Evolutionary conservation across 2,329 filamentous ascomycete genomes (phyloP).

Genomic region (Cadophora sp.): DNA sequence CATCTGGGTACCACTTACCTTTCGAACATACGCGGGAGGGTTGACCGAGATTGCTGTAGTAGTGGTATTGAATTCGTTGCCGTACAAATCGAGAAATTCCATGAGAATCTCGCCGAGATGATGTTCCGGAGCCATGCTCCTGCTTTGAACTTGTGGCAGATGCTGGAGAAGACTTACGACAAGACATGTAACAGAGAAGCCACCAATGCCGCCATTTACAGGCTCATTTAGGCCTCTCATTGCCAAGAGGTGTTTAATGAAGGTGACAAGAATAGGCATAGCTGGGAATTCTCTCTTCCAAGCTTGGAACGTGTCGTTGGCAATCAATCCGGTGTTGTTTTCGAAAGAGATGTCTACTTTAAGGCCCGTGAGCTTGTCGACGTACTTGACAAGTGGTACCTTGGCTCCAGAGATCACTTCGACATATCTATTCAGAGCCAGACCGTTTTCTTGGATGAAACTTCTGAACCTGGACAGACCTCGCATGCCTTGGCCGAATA

Average conservation of each 20-base stretch:
- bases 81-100: conserved; percentile 90
- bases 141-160: conserved; percentile 72
- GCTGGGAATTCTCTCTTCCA: conserved; percentile 84
- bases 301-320: conserved; percentile 77
- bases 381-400: conserved; percentile 91
- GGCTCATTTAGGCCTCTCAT: conserved; percentile 94
- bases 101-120: conserved; percentile 84
- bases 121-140: conserved; percentile 62
- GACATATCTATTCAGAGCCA: conserved; percentile 65
- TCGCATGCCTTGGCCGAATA: conserved; percentile 3
- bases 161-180: conserved; percentile 88
- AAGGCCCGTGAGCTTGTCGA: conserved; percentile 78
- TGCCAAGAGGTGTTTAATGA: conserved; percentile 91
- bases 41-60: conserved; percentile 77
- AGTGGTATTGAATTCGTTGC: conserved; percentile 76
- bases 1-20: conserved; percentile 60
- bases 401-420: conserved; percentile 77
- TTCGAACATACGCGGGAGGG: conserved; percentile 76
- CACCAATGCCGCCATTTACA: conserved; percentile 87
- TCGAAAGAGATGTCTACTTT: conserved; percentile 96
- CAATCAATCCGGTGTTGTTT: conserved; percentile 80
- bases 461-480: conserved; percentile 66
- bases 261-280: conserved; percentile 84
- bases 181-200: conserved; percentile 92
- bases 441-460: conserved; percentile 60